A percentile compares a stretch with the other conserved stretches of the same genome.
Evolutionary conservation across 139 green algal genomes (phyloP).

Genomic region (Microglena sp.): DNA sequence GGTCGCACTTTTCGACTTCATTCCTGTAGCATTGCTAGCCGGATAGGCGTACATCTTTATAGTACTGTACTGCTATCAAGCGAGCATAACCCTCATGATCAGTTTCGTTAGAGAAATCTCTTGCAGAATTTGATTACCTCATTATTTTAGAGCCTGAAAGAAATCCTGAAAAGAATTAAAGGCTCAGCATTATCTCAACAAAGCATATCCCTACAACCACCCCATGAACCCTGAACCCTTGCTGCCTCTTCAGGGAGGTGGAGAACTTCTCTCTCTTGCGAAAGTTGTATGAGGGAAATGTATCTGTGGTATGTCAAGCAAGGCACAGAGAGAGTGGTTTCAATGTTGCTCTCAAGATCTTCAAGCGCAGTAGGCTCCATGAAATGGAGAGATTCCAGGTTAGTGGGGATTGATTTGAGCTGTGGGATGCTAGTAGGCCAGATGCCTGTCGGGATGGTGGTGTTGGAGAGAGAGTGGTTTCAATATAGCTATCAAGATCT

Average conservation of each 20-base stretch:
- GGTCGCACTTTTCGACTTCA: too few relatives aligned
- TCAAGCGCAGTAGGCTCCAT: constrained; percentile 30
- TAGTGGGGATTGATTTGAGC: not conserved
- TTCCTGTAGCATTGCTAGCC: too few relatives aligned
- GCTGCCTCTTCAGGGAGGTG: constrained; percentile 25
- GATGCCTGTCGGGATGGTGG: not conserved
- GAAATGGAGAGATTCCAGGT: constrained; percentile 44
- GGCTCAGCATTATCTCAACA: not conserved
- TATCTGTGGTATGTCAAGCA: constrained; percentile 33
- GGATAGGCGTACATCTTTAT: too few relatives aligned
- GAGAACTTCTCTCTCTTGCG: constrained; percentile 30
- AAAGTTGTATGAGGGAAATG: constrained; percentile 39
- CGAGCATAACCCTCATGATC: not conserved
- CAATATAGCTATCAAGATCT: too few relatives aligned
- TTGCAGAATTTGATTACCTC: not conserved
- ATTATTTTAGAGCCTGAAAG: not conserved
- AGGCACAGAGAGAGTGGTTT: constrained; percentile 20
- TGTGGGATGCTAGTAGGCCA: not conserved
- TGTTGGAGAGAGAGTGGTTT: too few relatives aligned
- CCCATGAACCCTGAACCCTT: too few relatives aligned
- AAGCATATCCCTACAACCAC: too few relatives aligned
- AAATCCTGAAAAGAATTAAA: not conserved
- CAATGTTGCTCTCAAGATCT: constrained; percentile 41
- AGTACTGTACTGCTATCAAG: too few relatives aligned
- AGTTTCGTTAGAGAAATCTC: not conserved